These are phyloP conservation scores for Euptelea pleiosperma DNA, from an alignment of 164 flowering plant genomes.

Conservation along the genomic window DNA sequence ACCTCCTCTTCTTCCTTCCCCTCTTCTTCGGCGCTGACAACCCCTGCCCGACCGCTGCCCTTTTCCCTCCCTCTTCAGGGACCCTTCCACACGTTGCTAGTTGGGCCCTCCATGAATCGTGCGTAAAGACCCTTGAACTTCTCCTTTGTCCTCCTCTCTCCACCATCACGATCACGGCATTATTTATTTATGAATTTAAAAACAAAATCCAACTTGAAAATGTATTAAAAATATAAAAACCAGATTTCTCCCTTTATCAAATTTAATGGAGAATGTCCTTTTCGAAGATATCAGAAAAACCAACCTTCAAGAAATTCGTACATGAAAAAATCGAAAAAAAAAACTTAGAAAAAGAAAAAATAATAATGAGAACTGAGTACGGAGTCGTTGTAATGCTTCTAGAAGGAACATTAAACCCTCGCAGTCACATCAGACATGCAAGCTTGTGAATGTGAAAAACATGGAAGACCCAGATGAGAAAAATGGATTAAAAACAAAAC, in stretches of 20 bases:
- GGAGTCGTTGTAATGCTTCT: too few species aligned
- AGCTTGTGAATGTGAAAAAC: background rate
- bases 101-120: slow-evolving; percentile 19
- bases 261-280: background rate
- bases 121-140: slow-evolving; percentile 27
- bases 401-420: too few species aligned
- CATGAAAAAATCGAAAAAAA: background rate
- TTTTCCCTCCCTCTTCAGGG: background rate
- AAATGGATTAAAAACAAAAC: slow-evolving; percentile 11
- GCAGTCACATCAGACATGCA: slow-evolving; percentile 13
- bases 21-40: slow-evolving; percentile 10
- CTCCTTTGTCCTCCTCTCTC: slow-evolving; percentile 34
- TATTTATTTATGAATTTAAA: slow-evolving; percentile 4
- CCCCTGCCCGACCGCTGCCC: background rate
- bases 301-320: background rate
- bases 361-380: too few species aligned
- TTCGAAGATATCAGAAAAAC: slow-evolving; percentile 1
- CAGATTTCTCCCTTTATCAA: background rate
- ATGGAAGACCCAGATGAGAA: too few species aligned
- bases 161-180: slow-evolving; percentile 23
- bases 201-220: slow-evolving; percentile 6
- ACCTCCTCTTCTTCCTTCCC: slow-evolving; percentile 19
- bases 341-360: background rate
- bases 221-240: slow-evolving; percentile 2
- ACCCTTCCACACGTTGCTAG: slow-evolving; percentile 3